A percentile compares a stretch with the other conserved stretches of the same genome.
phyloP scores from a whole-genome alignment of 305 asterid species.

The Fraxinus dipetala region DNA sequence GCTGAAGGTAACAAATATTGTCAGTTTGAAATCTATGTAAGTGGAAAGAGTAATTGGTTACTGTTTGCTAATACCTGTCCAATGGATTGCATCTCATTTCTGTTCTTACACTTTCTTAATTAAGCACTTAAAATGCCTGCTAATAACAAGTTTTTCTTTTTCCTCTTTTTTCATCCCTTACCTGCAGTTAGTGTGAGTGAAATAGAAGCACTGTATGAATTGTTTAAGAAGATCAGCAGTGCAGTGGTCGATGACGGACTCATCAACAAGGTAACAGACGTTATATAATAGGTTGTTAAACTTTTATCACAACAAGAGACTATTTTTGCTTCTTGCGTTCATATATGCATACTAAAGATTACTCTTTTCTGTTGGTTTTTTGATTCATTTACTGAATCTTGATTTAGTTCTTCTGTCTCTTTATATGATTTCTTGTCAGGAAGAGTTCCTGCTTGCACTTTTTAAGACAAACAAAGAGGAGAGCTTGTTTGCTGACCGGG shows the following conservation, averaged over 20 bases:
- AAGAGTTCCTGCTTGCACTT: constrained; percentile 84
- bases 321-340: background rate
- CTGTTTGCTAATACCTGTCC: background rate
- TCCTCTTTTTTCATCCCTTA: background rate
- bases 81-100: background rate
- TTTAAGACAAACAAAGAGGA: constrained; percentile 58
- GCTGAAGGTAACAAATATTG: background rate
- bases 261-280: constrained; percentile 67
- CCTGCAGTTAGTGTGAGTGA: constrained; percentile 81
- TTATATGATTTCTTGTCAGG: constrained; percentile 36
- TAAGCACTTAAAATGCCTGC: constrained; percentile 1
- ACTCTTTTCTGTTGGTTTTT: background rate
- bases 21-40: background rate
- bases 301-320: background rate
- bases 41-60: background rate
- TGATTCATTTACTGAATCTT: constrained; percentile 13
- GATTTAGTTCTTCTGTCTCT: constrained; percentile 21
- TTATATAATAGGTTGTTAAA: background rate
- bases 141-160: constrained; percentile 1
- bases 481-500: no score
- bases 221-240: constrained; percentile 78
- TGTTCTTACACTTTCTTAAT: background rate
- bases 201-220: constrained; percentile 76
- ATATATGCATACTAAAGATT: background rate
- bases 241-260: constrained; percentile 80